Evolutionary conservation across 805 yeast species (phyloP).

Genomic region (Wickerhamiella cacticola): DNA sequence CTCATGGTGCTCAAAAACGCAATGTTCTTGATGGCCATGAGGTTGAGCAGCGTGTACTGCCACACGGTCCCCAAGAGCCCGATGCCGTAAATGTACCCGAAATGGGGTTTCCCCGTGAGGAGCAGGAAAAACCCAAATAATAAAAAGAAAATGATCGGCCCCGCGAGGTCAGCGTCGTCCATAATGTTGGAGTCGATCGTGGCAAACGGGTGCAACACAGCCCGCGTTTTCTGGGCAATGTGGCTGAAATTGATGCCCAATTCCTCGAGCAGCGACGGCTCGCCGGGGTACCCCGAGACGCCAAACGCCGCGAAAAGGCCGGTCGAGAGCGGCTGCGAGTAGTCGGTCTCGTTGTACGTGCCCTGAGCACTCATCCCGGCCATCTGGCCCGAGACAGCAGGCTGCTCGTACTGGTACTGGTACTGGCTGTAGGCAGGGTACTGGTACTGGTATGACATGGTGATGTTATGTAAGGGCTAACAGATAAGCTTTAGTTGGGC

Average conservation of each 20-base stretch:
- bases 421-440: not conserved
- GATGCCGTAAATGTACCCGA: conserved; percentile 93
- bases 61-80: conserved; percentile 83
- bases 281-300: conserved; percentile 88
- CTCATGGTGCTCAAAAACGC: conserved; percentile 64
- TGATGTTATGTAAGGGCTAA: not conserved
- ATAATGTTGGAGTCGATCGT: conserved; percentile 58
- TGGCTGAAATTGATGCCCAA: conserved; percentile 86
- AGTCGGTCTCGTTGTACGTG: conserved; percentile 9
- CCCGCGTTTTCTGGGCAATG: conserved; percentile 65
- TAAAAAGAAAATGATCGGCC: conserved; percentile 81
- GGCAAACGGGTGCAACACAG: conserved; percentile 71
- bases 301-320: conserved; percentile 90
- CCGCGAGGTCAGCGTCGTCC: conserved; percentile 88
- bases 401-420: conserved; percentile 5
- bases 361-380: conserved; percentile 11
- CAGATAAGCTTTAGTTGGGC: too few species aligned
- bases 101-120: conserved; percentile 83
- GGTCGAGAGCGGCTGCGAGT: conserved; percentile 37
- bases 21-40: conserved; percentile 53
- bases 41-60: conserved; percentile 69
- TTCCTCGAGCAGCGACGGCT: conserved; percentile 84
- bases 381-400: conserved; percentile 9
- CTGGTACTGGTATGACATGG: not conserved
- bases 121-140: conserved; percentile 73